Evolutionary conservation across 2,329 filamentous ascomycete species (phyloP).

Genomic region (Zymoseptoria pseudotritici): DNA sequence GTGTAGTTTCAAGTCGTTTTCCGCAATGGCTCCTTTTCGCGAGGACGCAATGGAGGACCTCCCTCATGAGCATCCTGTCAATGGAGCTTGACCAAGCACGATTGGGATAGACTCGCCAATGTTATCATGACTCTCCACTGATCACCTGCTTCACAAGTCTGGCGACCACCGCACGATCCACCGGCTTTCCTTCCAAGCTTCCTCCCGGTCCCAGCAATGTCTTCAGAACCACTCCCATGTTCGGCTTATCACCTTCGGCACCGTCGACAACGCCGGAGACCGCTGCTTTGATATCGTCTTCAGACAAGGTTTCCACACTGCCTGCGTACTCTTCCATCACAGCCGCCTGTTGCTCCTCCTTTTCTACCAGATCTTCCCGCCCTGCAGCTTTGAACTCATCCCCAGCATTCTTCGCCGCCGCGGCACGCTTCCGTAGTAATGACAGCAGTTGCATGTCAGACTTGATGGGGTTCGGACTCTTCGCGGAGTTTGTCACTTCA

Average conservation of each 20-base stretch:
- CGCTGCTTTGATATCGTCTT: constrained; percentile 51
- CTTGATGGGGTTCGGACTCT: constrained; percentile 61
- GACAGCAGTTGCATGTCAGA: constrained; percentile 63
- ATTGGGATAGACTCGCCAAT: background rate
- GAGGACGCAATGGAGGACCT: background rate
- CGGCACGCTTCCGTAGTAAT: constrained; percentile 58
- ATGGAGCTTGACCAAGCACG: background rate
- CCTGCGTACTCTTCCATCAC: constrained; percentile 60
- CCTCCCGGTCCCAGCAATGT: constrained; percentile 44
- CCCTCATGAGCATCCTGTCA: background rate
- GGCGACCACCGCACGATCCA: constrained; percentile 56
- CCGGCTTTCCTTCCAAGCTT: constrained; percentile 54
- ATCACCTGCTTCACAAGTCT: constrained; percentile 48
- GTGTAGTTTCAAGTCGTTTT: background rate
- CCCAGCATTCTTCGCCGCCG: constrained; percentile 50
- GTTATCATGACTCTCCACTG: background rate
- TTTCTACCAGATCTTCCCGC: constrained; percentile 60
- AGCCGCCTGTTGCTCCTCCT: constrained; percentile 59
- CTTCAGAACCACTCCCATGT: constrained; percentile 58
- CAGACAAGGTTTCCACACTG: constrained; percentile 50
- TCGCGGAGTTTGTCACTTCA: constrained; percentile 66
- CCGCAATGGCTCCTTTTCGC: background rate
- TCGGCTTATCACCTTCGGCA: constrained; percentile 38
- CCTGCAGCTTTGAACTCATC: constrained; percentile 58
- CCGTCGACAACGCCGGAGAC: constrained; percentile 48